phyloP scores from a whole-genome alignment of 257 asterid genomes.

The Osmanthus fragrans region DNA sequence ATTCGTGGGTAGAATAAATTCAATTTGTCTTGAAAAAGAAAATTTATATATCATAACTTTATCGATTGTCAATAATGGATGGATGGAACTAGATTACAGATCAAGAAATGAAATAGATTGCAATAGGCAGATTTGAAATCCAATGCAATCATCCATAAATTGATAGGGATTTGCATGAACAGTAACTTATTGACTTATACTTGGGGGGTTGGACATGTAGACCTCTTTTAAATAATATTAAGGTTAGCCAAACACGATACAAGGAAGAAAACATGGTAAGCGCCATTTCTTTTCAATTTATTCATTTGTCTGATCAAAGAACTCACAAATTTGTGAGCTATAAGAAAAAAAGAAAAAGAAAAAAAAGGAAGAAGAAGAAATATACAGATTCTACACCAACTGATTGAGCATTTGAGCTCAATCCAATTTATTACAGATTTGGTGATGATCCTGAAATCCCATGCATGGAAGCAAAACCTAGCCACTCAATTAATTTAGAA shows the following conservation, averaged over 20 bases:
- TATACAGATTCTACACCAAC: neutral
- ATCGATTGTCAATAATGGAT: too few relatives aligned
- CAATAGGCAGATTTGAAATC: too few relatives aligned
- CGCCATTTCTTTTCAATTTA: neutral
- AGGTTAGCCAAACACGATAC: neutral
- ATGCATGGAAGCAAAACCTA: neutral
- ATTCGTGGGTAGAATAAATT: too few relatives aligned
- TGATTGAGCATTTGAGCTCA: neutral
- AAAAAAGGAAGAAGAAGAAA: neutral
- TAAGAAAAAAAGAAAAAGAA: neutral
- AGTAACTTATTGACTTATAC: too few relatives aligned
- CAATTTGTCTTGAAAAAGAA: too few relatives aligned
- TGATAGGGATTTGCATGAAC: too few relatives aligned
- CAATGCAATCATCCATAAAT: too few relatives aligned
- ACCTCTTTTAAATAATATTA: too few relatives aligned
- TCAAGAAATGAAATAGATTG: too few relatives aligned
- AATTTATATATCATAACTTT: too few relatives aligned
- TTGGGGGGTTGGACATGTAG: too few relatives aligned
- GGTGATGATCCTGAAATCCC: neutral
- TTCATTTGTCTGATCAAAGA: neutral
- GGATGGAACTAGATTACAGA: too few relatives aligned
- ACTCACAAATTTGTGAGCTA: neutral
- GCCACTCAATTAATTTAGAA: slow-evolving; percentile 6
- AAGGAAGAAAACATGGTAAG: neutral
- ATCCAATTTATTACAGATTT: neutral